These are phyloP conservation scores for Nemania abortiva DNA, from an alignment of 2,329 filamentous ascomycete species.

Conservation along the genomic window DNA sequence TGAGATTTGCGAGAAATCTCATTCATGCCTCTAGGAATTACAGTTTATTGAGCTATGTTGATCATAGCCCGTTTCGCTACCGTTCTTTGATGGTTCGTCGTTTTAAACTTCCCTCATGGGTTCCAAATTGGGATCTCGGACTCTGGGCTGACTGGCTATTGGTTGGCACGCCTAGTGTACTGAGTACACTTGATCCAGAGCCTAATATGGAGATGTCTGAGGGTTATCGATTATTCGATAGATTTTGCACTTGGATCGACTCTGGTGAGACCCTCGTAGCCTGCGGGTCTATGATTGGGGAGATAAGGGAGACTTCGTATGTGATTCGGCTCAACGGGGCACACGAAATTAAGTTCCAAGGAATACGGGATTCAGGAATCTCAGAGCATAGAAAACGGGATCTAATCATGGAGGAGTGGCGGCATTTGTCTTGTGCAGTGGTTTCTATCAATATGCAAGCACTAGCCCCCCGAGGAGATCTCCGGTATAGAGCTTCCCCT, in stretches of 20 bases:
- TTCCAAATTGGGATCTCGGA: background rate
- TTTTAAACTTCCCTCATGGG: background rate
- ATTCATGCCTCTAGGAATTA: background rate
- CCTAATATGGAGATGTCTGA: background rate
- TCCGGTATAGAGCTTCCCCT: background rate
- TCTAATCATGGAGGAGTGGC: background rate
- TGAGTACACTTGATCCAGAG: background rate
- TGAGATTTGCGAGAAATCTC: background rate
- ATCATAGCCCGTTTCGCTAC: background rate
- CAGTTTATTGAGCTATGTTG: conserved; percentile 2
- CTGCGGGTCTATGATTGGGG: background rate
- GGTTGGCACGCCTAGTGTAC: background rate
- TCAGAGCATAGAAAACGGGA: background rate
- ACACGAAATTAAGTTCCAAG: background rate
- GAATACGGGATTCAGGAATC: background rate
- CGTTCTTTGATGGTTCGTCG: background rate
- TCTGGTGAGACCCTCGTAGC: background rate
- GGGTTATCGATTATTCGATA: background rate
- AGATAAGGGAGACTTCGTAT: background rate
- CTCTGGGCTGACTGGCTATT: background rate
- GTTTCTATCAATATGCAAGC: too few species aligned
- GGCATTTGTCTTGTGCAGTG: background rate
- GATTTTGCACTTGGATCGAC: background rate
- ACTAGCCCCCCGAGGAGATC: too few species aligned
- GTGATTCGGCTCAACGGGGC: background rate